phyloP scores from a whole-genome alignment of 2,329 filamentous ascomycete species.

The Epichloe gansuensis region DNA sequence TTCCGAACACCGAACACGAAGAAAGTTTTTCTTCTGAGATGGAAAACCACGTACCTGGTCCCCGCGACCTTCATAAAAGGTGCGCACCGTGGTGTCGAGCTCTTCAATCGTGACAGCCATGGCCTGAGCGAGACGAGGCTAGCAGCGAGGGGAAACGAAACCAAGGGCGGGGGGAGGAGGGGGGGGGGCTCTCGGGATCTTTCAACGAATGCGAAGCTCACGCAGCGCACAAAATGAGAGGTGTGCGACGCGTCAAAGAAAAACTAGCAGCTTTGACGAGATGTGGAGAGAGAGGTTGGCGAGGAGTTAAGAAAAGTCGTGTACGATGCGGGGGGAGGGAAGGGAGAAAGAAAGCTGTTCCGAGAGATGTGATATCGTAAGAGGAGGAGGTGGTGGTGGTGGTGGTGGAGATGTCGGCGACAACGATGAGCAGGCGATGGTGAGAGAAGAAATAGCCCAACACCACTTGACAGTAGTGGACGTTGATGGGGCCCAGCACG shows the following conservation, averaged over 20 bases:
- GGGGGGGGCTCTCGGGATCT: conserved; percentile 9
- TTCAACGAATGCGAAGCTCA: conserved; percentile 10
- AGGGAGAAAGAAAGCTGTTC: conserved; percentile 5
- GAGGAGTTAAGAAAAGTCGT: neutral
- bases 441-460: neutral
- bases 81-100: conserved; percentile 89
- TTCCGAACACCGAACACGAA: neutral
- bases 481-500: neutral
- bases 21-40: neutral
- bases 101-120: conserved; percentile 74
- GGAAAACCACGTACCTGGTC: conserved; percentile 56
- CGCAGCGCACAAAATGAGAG: conserved; percentile 14
- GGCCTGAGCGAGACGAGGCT: conserved; percentile 20
- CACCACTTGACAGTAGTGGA: neutral
- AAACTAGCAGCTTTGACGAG: neutral
- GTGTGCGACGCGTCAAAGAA: conserved; percentile 12
- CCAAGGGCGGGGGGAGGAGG: conserved; percentile 15
- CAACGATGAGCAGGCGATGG: neutral
- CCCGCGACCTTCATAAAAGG: conserved; percentile 95
- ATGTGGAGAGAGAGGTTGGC: neutral
- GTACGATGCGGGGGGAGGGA: conserved; percentile 5
- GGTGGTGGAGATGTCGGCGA: neutral
- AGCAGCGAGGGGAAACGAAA: conserved; percentile 18
- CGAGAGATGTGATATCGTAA: conserved; percentile 1
- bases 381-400: neutral